Conservation (phyloP, 176 grass and related monocot species). For the Carex parvula region DNA sequence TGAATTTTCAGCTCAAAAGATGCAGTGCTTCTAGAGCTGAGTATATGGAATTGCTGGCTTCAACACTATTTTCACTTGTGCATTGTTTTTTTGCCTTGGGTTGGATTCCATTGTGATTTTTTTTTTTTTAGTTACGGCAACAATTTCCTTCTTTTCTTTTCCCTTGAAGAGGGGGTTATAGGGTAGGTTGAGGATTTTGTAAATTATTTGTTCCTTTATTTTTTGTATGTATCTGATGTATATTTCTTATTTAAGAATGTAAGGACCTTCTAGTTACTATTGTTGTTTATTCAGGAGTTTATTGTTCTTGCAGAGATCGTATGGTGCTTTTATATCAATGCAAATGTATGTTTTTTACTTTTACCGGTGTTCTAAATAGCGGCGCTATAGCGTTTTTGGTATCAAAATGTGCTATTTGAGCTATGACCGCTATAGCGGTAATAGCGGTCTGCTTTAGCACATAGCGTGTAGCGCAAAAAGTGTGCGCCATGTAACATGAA, state of each 20-base stretch:
- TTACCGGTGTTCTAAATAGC: not conserved
- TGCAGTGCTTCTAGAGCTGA: not conserved
- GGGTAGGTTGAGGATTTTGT: constrained; percentile 5
- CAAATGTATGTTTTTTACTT: not conserved
- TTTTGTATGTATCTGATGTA: constrained; percentile 13
- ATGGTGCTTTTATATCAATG: not conserved
- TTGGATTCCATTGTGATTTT: constrained; percentile 10
- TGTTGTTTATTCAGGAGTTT: not conserved
- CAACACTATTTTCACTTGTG: not conserved
- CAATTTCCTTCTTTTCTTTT: not conserved
- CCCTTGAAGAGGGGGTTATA: not conserved
- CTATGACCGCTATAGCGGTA: too few relatives aligned
- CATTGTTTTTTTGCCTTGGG: constrained; percentile 6
- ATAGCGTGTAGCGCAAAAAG: too few relatives aligned
- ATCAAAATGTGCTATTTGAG: too few relatives aligned
- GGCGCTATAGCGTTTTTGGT: too few relatives aligned
- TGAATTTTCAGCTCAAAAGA: not conserved
- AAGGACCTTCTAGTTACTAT: not conserved
- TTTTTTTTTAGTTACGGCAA: not conserved
- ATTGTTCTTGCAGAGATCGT: not conserved
- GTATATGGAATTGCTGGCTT: not conserved
- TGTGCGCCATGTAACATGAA: too few relatives aligned
- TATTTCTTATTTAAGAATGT: constrained; percentile 12
- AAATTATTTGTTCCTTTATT: not conserved
- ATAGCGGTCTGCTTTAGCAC: too few relatives aligned